These are phyloP conservation scores for Tetrapisispora fleetii DNA, from an alignment of 805 yeast species.

Conservation along the genomic window DNA sequence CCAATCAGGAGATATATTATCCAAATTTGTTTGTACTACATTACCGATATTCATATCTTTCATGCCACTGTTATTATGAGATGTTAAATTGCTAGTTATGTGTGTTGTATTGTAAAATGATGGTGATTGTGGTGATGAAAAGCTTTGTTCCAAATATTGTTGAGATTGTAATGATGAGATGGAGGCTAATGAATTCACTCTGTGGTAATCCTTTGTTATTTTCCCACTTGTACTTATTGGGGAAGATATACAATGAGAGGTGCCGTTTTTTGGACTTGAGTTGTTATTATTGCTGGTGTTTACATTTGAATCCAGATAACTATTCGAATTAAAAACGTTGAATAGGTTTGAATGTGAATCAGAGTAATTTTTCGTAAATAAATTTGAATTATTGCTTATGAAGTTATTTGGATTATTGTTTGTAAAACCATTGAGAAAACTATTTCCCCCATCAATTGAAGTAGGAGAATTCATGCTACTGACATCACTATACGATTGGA, in stretches of 20 bases:
- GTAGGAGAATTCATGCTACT: constrained; percentile 2
- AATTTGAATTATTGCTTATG: background rate
- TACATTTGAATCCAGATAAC: constrained; percentile 15
- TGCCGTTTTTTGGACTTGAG: background rate
- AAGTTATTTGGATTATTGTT: background rate
- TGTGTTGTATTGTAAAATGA: constrained; percentile 8
- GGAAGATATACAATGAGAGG: background rate
- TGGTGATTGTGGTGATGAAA: constrained; percentile 24
- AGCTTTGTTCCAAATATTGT: constrained; percentile 24
- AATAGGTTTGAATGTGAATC: constrained; percentile 9
- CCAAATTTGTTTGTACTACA: background rate
- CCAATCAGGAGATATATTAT: constrained; percentile 9
- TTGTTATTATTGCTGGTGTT: background rate
- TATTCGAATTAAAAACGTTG: constrained; percentile 5
- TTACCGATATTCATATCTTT: background rate
- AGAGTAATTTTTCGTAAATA: constrained; percentile 3
- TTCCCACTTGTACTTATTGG: constrained; percentile 13
- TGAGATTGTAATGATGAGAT: constrained; percentile 27
- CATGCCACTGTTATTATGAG: background rate
- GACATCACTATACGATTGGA: constrained; percentile 1
- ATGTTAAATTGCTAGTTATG: background rate
- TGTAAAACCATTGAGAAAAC: background rate
- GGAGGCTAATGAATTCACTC: constrained; percentile 23
- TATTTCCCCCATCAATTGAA: background rate
- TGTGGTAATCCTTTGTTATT: constrained; percentile 24